phyloP scores from a whole-genome alignment of 2,329 filamentous ascomycete species.

The Cryphonectria nitschkei region DNA sequence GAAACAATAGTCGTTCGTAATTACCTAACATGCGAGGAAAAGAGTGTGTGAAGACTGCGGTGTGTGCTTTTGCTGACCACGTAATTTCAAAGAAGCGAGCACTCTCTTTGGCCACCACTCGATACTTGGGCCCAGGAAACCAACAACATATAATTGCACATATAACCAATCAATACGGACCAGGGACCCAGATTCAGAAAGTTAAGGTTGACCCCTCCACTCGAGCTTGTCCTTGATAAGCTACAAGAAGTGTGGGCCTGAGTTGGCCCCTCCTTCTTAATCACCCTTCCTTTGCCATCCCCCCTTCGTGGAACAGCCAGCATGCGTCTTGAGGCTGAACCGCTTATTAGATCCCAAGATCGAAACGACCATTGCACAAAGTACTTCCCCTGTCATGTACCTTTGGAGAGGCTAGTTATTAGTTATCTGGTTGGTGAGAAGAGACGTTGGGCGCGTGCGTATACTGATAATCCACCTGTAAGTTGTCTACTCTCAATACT shows the following conservation, averaged over 20 bases:
- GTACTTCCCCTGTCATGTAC: not conserved
- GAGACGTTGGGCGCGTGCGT: not conserved
- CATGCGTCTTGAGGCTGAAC: conserved; percentile 3
- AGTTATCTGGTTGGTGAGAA: not conserved
- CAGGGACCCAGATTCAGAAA: not conserved
- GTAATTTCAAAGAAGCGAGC: not conserved
- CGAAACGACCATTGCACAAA: not conserved
- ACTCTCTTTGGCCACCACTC: not conserved
- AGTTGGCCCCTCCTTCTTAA: too few relatives aligned
- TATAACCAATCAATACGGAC: not conserved
- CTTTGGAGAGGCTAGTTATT: not conserved
- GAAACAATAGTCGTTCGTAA: conserved; percentile 1
- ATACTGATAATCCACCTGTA: too few relatives aligned
- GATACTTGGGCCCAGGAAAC: not conserved
- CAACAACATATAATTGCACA: not conserved
- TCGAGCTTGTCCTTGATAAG: not conserved
- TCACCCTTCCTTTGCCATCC: not conserved
- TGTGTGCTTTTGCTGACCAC: not conserved
- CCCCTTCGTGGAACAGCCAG: not conserved
- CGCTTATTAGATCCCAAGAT: not conserved
- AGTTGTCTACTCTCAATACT: not conserved
- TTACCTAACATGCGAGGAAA: not conserved
- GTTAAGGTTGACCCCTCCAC: not conserved
- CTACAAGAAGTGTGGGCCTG: not conserved
- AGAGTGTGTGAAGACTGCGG: not conserved